These are phyloP conservation scores for Schrenkiella parvula DNA, from an alignment of 345 rosid genomes.

Conservation along the genomic window DNA sequence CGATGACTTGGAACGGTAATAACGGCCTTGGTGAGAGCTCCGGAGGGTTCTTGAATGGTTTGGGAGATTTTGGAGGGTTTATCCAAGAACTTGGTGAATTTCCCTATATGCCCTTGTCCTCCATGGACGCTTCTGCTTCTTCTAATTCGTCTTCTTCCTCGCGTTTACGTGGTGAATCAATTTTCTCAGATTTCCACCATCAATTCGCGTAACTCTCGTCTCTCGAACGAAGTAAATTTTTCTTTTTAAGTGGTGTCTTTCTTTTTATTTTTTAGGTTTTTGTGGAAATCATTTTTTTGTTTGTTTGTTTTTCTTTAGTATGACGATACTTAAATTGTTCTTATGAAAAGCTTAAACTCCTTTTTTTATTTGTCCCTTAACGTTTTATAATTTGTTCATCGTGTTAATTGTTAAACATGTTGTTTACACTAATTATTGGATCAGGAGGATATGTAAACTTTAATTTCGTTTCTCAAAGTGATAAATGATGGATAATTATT, in stretches of 20 bases:
- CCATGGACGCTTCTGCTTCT: conserved; percentile 31
- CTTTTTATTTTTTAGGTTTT: conserved; percentile 6
- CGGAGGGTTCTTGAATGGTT: conserved; percentile 52
- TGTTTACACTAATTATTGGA: neutral
- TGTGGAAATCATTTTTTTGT: conserved; percentile 13
- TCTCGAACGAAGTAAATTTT: neutral
- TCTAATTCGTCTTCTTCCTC: conserved; percentile 30
- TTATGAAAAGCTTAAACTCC: neutral
- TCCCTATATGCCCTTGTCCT: conserved; percentile 45
- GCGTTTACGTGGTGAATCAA: conserved; percentile 20
- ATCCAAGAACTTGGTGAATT: conserved; percentile 69
- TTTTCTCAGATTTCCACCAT: conserved; percentile 22
- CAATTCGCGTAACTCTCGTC: conserved; percentile 9
- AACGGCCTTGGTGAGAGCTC: conserved; percentile 22
- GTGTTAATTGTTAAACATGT: neutral
- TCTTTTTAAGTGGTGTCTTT: neutral
- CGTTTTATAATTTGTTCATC: neutral
- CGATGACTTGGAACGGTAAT: conserved; percentile 24
- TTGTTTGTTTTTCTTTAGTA: neutral
- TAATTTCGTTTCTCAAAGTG: neutral
- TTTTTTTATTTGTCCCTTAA: neutral
- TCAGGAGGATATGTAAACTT: neutral
- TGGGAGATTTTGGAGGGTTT: conserved; percentile 68
- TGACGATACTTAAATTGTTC: neutral
- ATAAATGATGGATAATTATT: neutral